Evolutionary conservation across 305 asterid species (phyloP).

Genomic region (Solanum hybrid): DNA sequence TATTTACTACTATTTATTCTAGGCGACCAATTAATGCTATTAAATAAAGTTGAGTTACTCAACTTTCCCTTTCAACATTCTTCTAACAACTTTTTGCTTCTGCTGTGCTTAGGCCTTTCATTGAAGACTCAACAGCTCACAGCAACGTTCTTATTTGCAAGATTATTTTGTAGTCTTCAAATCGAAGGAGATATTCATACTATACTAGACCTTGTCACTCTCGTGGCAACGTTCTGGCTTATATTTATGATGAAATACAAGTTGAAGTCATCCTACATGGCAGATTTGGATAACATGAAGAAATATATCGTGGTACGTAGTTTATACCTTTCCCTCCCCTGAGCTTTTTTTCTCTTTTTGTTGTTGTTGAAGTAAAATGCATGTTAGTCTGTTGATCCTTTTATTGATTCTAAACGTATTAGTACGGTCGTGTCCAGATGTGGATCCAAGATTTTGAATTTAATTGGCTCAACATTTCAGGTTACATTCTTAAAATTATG

Average conservation of each 20-base stretch:
- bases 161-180: slow-evolving; percentile 44
- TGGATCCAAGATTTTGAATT: background rate
- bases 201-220: slow-evolving; percentile 58
- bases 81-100: background rate
- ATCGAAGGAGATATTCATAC: slow-evolving; percentile 88
- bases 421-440: background rate
- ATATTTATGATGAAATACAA: slow-evolving; percentile 66
- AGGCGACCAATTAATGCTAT: background rate
- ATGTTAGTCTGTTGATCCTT: background rate
- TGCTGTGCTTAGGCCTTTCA: slow-evolving; percentile 47
- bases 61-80: background rate
- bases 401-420: background rate
- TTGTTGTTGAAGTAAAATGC: background rate
- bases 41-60: background rate
- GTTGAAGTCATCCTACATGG: slow-evolving; percentile 55
- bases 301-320: slow-evolving; percentile 52
- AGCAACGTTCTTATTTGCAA: slow-evolving; percentile 53
- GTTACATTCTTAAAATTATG: background rate
- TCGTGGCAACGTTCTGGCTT: slow-evolving; percentile 69
- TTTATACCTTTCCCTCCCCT: background rate
- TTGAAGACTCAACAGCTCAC: slow-evolving; percentile 78
- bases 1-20: background rate
- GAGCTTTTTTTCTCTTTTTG: background rate
- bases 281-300: slow-evolving; percentile 58
- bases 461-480: background rate